Evolutionary conservation across 805 yeast species (phyloP), one percentile per base, ranked within the genome.

Genomic region (Peterozyma xylosa): DNA sequence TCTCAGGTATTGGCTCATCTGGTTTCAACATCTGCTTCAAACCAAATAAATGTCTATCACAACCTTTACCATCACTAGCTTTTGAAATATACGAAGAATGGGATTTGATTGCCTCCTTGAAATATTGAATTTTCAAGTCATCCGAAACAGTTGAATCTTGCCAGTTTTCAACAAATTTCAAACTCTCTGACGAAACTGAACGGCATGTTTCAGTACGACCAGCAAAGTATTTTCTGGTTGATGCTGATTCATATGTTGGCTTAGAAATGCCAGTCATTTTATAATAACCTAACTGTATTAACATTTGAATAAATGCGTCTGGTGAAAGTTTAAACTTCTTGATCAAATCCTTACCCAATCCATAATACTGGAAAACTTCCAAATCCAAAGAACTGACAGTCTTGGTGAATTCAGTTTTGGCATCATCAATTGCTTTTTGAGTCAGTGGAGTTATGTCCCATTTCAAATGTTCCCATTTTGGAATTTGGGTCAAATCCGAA

Each of bases 201-300:
- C 99, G 77, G 49, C 93, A 88, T 18, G 96, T 85, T 66, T 91
- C 99, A 9, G 98, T 91, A 62, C 99, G 79, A 45, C 99, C 99
- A 56, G 77, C 80, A 58, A 79, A 83, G 64, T 73, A 91, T 60
- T 79, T 82, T 64, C 98, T 80, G 2, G 97, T 91, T 16, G 98
- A 87, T 2, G 97, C 96, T 42, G 96, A 82, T 66, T 91, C 99
- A 66, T 91, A 91, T 11, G 97, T 91, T 50, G 97, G 96, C 58
- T 91, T 76, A 43, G 79, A 71, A 43, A 74, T 76, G 17, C 96
- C 95, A 35, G 86, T 74, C 65, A 80, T 71, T 66, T 88, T 89
- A 71, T 70, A 91, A 64, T 88, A 84, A 15, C 96, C 96, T 50
- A 93, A 73, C 71, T 91, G 99, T 57, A 91, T 78, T 54, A 89